A percentile compares a stretch with the other conserved stretches of the same genome.
phyloP scores from a whole-genome alignment of 1,284 basidiomycete genomes.

The Vanrija pseudolonga region DNA sequence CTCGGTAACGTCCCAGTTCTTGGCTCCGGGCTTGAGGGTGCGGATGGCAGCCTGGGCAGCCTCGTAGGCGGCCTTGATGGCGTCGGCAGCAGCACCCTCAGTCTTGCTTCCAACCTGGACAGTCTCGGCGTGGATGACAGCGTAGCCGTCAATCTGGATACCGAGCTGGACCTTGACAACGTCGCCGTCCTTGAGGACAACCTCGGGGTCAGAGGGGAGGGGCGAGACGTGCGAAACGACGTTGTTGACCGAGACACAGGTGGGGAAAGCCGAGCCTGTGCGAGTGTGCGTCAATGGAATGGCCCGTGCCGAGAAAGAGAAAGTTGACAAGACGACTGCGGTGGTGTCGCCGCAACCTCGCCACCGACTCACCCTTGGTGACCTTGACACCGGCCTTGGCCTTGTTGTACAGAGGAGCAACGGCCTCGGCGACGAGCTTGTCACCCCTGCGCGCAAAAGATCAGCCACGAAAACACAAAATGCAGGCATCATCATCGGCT shows the following conservation, averaged over 20 bases:
- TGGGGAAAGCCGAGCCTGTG: conserved; percentile 88
- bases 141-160: conserved; percentile 85
- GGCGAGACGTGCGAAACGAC: conserved; percentile 58
- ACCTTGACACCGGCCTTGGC: conserved; percentile 79
- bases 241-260: conserved; percentile 83
- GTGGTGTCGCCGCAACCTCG: neutral
- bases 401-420: conserved; percentile 85
- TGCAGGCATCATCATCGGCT: neutral
- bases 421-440: conserved; percentile 81
- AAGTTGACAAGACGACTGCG: neutral
- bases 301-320: neutral
- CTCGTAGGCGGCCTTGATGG: conserved; percentile 85
- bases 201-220: conserved; percentile 56
- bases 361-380: conserved; percentile 65
- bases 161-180: conserved; percentile 95
- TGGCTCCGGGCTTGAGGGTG: conserved; percentile 79
- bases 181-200: conserved; percentile 82
- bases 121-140: conserved; percentile 72
- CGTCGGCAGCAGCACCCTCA: conserved; percentile 82
- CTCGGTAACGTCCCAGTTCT: conserved; percentile 93
- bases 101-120: conserved; percentile 76
- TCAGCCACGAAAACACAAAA: neutral
- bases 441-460: conserved; percentile 58
- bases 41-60: conserved; percentile 89
- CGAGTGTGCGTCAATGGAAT: neutral